Base-by-base conservation (phyloP, 306 rosid species). In the Urtica urens region DNA sequence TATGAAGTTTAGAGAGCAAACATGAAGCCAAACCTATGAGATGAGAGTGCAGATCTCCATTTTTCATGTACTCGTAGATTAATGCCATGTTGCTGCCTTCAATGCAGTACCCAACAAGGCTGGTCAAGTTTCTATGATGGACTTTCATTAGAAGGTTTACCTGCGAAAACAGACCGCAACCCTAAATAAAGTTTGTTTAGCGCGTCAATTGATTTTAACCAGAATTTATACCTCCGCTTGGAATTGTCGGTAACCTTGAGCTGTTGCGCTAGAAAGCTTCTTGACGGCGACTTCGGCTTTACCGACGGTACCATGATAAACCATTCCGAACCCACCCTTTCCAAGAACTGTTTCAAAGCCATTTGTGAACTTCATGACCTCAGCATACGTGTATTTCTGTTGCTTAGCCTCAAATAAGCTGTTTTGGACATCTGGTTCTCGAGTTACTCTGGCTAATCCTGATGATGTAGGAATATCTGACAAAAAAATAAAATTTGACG, bases 181-280 rank as follows among this genome's bases (percentile, higher is more conserved):
- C 14, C 6, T n/a, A n/a, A n/a, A n/a, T n/a, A n/a, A n/a, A n/a
- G n/a, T n/a, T n/a, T n/a, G n/a, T n/a, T n/a, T n/a, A n/a, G n/a
- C n/a, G n/a, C n/a, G n/a, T n/a, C n/a, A n/a, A n/a, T n/a, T n/a
- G n/a, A n/a, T n/a, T n/a, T n/a, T n/a, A n/a, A n/a, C n/a, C n/a
- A n/a, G n/a, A n/a, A n/a, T n/a, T n/a, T n/a, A n/a, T n/a, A n/a
- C 76, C 87, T 79, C 83, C 10, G 76, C 58, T 61, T 76, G 74
- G 65, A 73, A 80, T 38, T 76, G 74, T 19, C 29, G 68, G 45
- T 57, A 64, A n/a, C 76, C 76, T 47, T 67, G 74, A 48, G 62
- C 28, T 33, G 81, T 60, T 26, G 57, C 51, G 18, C 38, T 45
- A 22, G 75, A 70, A 31, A 80, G 67, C 54, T 67, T 59, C 57